Percentiles rank a stretch among this genome's conserved stretches.
Conservation (phyloP, 2,329 filamentous ascomycete genomes). For the Dactylellina cionopaga region DNA sequence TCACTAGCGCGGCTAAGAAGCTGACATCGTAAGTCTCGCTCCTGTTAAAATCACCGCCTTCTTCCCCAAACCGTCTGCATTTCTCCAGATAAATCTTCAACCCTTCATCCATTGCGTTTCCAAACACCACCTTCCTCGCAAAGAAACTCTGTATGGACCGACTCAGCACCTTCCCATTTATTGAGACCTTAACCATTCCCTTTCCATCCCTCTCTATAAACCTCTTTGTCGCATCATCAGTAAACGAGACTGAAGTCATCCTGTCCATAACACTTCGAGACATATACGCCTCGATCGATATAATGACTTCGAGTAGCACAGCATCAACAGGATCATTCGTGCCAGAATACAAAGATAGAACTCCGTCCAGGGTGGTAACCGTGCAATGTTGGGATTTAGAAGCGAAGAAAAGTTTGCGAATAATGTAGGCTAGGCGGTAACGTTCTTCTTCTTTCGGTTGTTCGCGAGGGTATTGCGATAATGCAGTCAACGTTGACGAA, state of each 20-base stretch:
- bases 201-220: slow-evolving; percentile 53
- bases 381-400: slow-evolving; percentile 53
- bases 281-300: slow-evolving; percentile 54
- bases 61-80: slow-evolving; percentile 7
- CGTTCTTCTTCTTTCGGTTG: slow-evolving; percentile 27
- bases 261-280: slow-evolving; percentile 35
- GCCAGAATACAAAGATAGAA: slow-evolving; percentile 55
- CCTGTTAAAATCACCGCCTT: neutral
- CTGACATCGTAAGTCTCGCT: slow-evolving; percentile 17
- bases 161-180: slow-evolving; percentile 48
- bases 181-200: slow-evolving; percentile 44
- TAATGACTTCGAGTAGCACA: slow-evolving; percentile 54
- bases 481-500: slow-evolving; percentile 8
- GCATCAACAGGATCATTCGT: slow-evolving; percentile 54
- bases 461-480: slow-evolving; percentile 4
- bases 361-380: slow-evolving; percentile 55
- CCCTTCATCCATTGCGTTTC: neutral
- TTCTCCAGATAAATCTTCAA: slow-evolving; percentile 15
- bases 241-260: neutral
- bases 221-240: neutral
- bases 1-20: slow-evolving; percentile 21
- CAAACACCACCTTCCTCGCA: slow-evolving; percentile 18
- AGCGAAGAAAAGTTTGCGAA: slow-evolving; percentile 54
- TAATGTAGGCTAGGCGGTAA: slow-evolving; percentile 51
- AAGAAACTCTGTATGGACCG: slow-evolving; percentile 50